These are phyloP conservation scores for Claviceps purpurea DNA, from an alignment of 2,329 filamentous ascomycete genomes.

Conservation along the genomic window DNA sequence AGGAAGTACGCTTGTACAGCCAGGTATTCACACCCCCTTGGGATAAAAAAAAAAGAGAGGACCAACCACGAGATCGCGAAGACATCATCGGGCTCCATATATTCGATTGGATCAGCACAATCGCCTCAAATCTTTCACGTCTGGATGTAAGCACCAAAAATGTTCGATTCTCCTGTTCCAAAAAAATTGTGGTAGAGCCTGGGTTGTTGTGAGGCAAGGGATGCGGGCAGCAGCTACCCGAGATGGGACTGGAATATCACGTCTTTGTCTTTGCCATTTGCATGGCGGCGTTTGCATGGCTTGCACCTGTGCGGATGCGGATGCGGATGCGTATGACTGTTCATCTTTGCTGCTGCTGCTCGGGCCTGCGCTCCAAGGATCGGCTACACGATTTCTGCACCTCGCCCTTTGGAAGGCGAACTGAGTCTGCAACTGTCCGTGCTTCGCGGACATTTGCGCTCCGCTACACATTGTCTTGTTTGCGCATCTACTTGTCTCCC, in stretches of 20 bases:
- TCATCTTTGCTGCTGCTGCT: not conserved
- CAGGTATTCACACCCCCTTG: not conserved
- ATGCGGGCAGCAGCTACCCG: not conserved
- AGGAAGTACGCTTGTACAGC: not conserved
- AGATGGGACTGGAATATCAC: not conserved
- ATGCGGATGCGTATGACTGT: not conserved
- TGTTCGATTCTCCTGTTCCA: not conserved
- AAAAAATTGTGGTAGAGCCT: not conserved
- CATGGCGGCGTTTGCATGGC: not conserved
- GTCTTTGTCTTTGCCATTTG: not conserved
- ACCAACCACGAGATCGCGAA: not conserved
- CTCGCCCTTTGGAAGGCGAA: conserved; percentile 9
- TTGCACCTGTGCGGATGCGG: not conserved
- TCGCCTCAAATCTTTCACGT: not conserved
- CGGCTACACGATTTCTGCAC: conserved; percentile 4
- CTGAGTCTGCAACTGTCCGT: conserved; percentile 15
- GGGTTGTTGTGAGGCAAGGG: not conserved
- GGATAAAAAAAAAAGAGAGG: not conserved
- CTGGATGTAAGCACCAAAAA: conserved; percentile 2
- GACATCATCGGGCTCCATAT: not conserved
- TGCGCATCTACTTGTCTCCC: not conserved
- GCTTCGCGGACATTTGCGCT: conserved; percentile 10
- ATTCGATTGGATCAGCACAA: not conserved
- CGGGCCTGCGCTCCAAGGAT: not conserved
- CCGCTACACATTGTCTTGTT: conserved; percentile 5